A percentile compares a stretch with the other conserved stretches of the same genome.
Conservation (phyloP, 371 early-diverging fungal genomes). For the Choanephora cucurbitarum region DNA sequence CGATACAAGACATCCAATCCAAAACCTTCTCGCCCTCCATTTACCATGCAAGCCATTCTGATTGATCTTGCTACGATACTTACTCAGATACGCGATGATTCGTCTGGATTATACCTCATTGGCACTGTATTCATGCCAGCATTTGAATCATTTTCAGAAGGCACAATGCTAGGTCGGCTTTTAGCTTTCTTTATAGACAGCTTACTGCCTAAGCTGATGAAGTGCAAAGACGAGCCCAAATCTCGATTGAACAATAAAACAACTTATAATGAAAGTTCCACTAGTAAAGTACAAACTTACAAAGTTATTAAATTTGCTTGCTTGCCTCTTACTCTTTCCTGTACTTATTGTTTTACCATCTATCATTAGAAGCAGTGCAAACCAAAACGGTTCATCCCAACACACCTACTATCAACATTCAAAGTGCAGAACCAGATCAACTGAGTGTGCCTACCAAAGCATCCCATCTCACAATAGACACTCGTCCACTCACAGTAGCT, state of each 20-base stretch:
- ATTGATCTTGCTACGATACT: slow-evolving; percentile 53
- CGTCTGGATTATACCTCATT: slow-evolving; percentile 31
- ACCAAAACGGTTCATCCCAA: slow-evolving; percentile 2
- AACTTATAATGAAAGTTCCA: not conserved
- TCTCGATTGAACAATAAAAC: not conserved
- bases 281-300: too few relatives aligned
- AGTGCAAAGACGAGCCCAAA: slow-evolving; percentile 25
- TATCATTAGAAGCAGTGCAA: not conserved
- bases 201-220: slow-evolving; percentile 42
- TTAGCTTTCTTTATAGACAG: slow-evolving; percentile 40
- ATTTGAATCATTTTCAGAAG: slow-evolving; percentile 44
- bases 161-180: slow-evolving; percentile 34
- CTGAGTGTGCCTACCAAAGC: slow-evolving; percentile 15
- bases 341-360: too few relatives aligned
- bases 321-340: not conserved
- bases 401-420: slow-evolving; percentile 48
- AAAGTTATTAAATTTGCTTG: too few relatives aligned
- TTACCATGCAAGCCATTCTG: slow-evolving; percentile 52
- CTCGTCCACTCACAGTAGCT: slow-evolving; percentile 20
- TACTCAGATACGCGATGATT: slow-evolving; percentile 34
- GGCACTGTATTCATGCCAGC: slow-evolving; percentile 45
- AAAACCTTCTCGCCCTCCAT: slow-evolving; percentile 60
- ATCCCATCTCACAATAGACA: slow-evolving; percentile 48
- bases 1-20: slow-evolving; percentile 53
- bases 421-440: slow-evolving; percentile 33